A percentile compares a stretch with the other conserved stretches of the same genome.
Evolutionary conservation across 495 filamentous ascomycete species (phyloP).

Genomic region (Daldinia vernicosa): DNA sequence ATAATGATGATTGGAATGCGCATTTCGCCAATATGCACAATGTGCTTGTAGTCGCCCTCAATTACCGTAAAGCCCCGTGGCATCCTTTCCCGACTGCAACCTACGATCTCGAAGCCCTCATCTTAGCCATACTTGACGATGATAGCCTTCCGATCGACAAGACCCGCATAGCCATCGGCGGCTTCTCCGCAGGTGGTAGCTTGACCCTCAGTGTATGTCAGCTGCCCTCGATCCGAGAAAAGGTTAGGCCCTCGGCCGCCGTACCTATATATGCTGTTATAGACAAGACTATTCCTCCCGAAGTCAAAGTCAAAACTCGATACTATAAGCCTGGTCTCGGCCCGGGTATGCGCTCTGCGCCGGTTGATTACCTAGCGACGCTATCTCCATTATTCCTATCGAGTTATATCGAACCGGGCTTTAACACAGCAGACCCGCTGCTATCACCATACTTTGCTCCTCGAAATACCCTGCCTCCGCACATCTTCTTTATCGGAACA

Average conservation of each 20-base stretch:
- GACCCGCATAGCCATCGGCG: slow-evolving; percentile 46
- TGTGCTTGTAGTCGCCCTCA: slow-evolving; percentile 49
- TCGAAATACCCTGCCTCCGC: slow-evolving; percentile 43
- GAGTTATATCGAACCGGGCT: slow-evolving; percentile 45
- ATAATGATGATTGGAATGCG: slow-evolving; percentile 53
- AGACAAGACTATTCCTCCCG: slow-evolving; percentile 34
- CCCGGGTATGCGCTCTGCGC: slow-evolving; percentile 39
- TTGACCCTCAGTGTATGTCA: slow-evolving; percentile 46
- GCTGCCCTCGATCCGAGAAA: slow-evolving; percentile 40
- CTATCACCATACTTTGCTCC: slow-evolving; percentile 46
- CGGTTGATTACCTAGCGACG: slow-evolving; percentile 38
- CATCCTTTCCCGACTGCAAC: slow-evolving; percentile 47
- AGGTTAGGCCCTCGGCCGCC: slow-evolving; percentile 40
- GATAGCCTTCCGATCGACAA: slow-evolving; percentile 48
- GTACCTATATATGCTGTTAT: slow-evolving; percentile 49
- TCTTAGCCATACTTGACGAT: slow-evolving; percentile 40
- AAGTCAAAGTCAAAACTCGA: slow-evolving; percentile 36
- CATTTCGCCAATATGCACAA: slow-evolving; percentile 45
- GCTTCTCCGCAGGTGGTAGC: slow-evolving; percentile 52
- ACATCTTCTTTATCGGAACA: slow-evolving; percentile 60
- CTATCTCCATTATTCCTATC: slow-evolving; percentile 45
- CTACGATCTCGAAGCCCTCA: slow-evolving; percentile 48
- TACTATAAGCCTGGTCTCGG: slow-evolving; percentile 47
- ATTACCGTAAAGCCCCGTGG: slow-evolving; percentile 51
- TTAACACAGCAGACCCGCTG: slow-evolving; percentile 38